These are phyloP conservation scores for Agastache rugosa DNA, from an alignment of 257 asterid genomes.

Conservation along the genomic window DNA sequence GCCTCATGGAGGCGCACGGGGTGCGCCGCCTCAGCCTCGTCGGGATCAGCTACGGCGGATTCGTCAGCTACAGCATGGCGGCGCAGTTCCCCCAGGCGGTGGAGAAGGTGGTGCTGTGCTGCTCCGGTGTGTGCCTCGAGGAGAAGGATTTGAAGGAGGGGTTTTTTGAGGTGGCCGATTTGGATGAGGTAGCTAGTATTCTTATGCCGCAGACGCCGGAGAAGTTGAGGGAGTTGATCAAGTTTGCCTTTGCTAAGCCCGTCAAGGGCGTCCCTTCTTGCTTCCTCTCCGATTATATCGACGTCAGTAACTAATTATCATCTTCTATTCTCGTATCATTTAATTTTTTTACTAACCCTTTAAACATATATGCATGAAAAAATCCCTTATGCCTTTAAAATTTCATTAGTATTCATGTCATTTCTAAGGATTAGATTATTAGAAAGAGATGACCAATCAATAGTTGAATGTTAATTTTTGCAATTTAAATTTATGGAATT, in stretches of 20 bases:
- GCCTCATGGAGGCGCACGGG: conserved; percentile 64
- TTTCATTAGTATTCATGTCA: too few relatives aligned
- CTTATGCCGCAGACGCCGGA: conserved; percentile 91
- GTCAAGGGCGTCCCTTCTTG: conserved; percentile 73
- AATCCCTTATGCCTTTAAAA: too few relatives aligned
- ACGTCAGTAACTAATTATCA: conserved; percentile 41
- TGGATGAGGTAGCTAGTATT: conserved; percentile 79
- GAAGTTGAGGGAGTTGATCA: conserved; percentile 72
- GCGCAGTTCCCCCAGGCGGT: conserved; percentile 74
- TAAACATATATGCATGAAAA: too few relatives aligned
- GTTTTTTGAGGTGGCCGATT: conserved; percentile 68
- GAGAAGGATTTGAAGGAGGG: conserved; percentile 78
- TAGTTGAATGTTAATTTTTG: too few relatives aligned
- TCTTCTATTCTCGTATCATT: not conserved
- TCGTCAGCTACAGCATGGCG: conserved; percentile 83
- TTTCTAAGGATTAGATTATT: too few relatives aligned
- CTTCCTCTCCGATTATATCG: conserved; percentile 84
- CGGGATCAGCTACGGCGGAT: conserved; percentile 94
- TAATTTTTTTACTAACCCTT: too few relatives aligned
- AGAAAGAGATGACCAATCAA: too few relatives aligned
- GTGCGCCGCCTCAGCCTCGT: conserved; percentile 63
- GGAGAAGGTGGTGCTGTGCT: conserved; percentile 79
- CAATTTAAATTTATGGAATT: not conserved
- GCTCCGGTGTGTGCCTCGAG: conserved; percentile 88
- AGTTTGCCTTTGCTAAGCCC: conserved; percentile 72